These are phyloP conservation scores for Adansonia gregorii DNA, from an alignment of 441 rosid genomes.

Conservation along the genomic window DNA sequence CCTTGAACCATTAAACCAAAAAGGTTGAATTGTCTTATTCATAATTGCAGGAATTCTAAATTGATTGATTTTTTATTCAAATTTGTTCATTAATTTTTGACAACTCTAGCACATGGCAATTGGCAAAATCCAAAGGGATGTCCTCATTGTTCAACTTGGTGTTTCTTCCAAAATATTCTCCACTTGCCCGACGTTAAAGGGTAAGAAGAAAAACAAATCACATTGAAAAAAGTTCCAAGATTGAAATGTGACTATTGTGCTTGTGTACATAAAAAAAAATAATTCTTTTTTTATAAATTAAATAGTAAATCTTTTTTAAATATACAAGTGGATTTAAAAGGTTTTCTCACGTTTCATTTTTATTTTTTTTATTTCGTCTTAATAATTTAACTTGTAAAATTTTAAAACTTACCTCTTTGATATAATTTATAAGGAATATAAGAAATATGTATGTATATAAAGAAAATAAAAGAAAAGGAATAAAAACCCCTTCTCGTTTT, in stretches of 20 bases:
- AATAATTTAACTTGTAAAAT: too few species aligned
- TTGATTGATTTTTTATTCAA: background rate
- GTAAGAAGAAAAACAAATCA: background rate
- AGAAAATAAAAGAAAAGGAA: too few species aligned
- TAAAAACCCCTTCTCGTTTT: background rate
- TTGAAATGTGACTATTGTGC: background rate
- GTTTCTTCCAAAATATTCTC: background rate
- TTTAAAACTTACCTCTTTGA: too few species aligned
- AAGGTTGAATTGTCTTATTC: slow-evolving; percentile 20
- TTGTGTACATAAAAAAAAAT: background rate
- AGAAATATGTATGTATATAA: too few species aligned
- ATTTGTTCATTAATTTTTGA: background rate
- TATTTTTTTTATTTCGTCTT: too few species aligned
- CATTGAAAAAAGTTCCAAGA: background rate
- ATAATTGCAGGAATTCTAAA: background rate
- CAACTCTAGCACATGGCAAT: background rate
- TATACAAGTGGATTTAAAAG: too few species aligned
- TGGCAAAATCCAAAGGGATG: background rate
- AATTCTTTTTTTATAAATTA: too few species aligned
- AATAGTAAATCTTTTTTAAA: too few species aligned
- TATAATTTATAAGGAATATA: too few species aligned
- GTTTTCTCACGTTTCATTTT: too few species aligned
- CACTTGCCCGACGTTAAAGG: background rate
- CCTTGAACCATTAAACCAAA: background rate
- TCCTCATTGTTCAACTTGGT: slow-evolving; percentile 2